A percentile compares a stretch with the other conserved stretches of the same genome.
Evolutionary conservation across 2,329 filamentous ascomycete genomes (phyloP).

Genomic region (Aphanocladium album): DNA sequence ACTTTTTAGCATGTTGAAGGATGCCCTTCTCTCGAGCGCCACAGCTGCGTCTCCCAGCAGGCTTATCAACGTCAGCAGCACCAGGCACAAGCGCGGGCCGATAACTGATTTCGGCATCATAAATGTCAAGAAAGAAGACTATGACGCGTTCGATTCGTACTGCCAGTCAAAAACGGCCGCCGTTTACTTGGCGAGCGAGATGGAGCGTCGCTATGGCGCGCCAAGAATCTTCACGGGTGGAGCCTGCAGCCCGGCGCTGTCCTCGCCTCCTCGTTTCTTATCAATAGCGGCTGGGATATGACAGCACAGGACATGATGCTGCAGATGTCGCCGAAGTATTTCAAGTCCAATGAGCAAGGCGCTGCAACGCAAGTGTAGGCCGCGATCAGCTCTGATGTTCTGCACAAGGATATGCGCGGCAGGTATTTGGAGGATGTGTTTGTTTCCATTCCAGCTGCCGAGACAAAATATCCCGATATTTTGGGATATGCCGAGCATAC

Average conservation of each 20-base stretch:
- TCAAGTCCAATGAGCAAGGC: constrained; percentile 33
- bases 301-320: not conserved
- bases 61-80: constrained; percentile 37
- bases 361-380: constrained; percentile 41
- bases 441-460: not conserved
- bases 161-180: constrained; percentile 45
- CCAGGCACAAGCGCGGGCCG: constrained; percentile 13
- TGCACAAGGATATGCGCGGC: constrained; percentile 37
- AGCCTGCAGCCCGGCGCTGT: constrained; percentile 32
- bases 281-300: not conserved
- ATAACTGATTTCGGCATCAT: constrained; percentile 14
- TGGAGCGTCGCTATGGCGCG: constrained; percentile 41
- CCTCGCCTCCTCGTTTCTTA: constrained; percentile 34
- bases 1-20: constrained; percentile 40
- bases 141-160: constrained; percentile 35
- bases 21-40: constrained; percentile 32
- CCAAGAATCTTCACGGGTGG: constrained; percentile 35
- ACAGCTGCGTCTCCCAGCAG: constrained; percentile 23
- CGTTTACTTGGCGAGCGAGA: constrained; percentile 42
- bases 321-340: not conserved
- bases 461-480: not conserved
- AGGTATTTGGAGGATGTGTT: constrained; percentile 34
- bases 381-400: constrained; percentile 27
- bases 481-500: not conserved
- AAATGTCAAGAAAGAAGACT: constrained; percentile 21